Evolutionary conservation across 208 protist genomes (phyloP).

Genomic region (Crithidia expoeki): DNA sequence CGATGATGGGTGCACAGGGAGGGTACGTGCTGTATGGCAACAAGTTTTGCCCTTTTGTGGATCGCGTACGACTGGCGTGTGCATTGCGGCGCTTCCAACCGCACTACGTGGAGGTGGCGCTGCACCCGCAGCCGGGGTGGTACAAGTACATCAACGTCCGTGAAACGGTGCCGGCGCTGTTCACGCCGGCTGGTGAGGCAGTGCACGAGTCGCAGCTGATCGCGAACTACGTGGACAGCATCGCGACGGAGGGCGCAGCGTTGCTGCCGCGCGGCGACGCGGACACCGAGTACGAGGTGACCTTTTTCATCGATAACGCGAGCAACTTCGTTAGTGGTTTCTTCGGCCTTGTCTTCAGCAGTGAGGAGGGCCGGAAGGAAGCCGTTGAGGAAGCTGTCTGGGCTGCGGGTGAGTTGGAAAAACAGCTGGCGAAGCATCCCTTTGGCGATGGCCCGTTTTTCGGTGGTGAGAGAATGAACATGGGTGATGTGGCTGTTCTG

Average conservation of each 20-base stretch:
- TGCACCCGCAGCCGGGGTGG: slow-evolving; percentile 53
- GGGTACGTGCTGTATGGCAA: slow-evolving; percentile 61
- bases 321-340: slow-evolving; percentile 39
- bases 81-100: slow-evolving; percentile 47
- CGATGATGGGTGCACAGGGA: slow-evolving; percentile 39
- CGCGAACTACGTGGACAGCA: slow-evolving; percentile 64
- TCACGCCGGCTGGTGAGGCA: slow-evolving; percentile 54
- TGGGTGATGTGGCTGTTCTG: slow-evolving; percentile 64
- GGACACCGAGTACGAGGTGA: slow-evolving; percentile 51
- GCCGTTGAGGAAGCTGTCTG: slow-evolving; percentile 50
- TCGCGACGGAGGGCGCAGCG: slow-evolving; percentile 9
- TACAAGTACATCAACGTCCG: slow-evolving; percentile 65
- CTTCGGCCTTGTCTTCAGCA: slow-evolving; percentile 17
- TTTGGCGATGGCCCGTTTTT: slow-evolving; percentile 73
- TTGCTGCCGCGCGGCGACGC: slow-evolving; percentile 56
- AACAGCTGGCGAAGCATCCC: slow-evolving; percentile 46
- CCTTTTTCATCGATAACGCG: slow-evolving; percentile 43
- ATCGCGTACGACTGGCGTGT: slow-evolving; percentile 61
- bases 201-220: slow-evolving; percentile 73
- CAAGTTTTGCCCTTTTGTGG: slow-evolving; percentile 56
- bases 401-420: slow-evolving; percentile 55
- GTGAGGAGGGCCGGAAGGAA: slow-evolving; percentile 28
- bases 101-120: slow-evolving; percentile 51
- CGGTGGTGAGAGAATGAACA: slow-evolving; percentile 56
- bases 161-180: slow-evolving; percentile 68